Evolutionary conservation across 192 early-diverging fungal genomes (phyloP), one percentile per base, ranked within the genome.

Genomic region (Polychytrium aggregatum): DNA sequence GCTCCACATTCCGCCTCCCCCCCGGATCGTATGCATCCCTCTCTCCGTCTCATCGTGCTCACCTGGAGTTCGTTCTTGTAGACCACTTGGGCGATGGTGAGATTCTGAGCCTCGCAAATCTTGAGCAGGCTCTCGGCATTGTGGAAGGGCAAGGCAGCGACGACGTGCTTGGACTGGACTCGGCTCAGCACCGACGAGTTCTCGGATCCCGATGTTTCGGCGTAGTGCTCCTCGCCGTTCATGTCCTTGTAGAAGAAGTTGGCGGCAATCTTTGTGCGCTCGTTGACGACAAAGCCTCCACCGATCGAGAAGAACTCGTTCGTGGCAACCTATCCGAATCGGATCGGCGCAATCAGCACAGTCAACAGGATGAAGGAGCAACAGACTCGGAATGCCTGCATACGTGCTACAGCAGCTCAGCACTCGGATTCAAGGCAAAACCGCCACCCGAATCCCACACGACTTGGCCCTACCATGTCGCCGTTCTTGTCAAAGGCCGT

Each of bases 271-370:
- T 87, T 79, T 0, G 90, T 91, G 29, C 80, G 62, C 29, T 92
- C 93, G 59, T 91, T 90, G 35, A 97, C 85, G 6, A 97, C 88
- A 72, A 97, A 97, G 2, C 93, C 93, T 22, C 90, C 90, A 22
- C 90, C 90, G 60, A 91, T 90, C 47, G 85, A 89, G 70, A 92
- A 93, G 73, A 88, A 97, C 59, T 97, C 90, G 64, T 93, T 90
- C 31, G 87, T 90, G 3, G 88, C 90, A 50, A 88, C 57, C 46
- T 49, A 30, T 42, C 11, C 13, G 41, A 22, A n/a, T n/a, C 13
- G 26, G 41, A 10, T 13, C 5, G 10, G 26, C 6, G 22, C 21
- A 7, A 11, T 42, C 22, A 27, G n/a, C n/a, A n/a, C n/a, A n/a
- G n/a, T n/a, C n/a, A n/a, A n/a, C n/a, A n/a, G n/a, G n/a, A n/a